A percentile compares a stretch with the other conserved stretches of the same genome.
phyloP scores from a whole-genome alignment of 2,329 filamentous ascomycete species.

The Fusarium clavum region DNA sequence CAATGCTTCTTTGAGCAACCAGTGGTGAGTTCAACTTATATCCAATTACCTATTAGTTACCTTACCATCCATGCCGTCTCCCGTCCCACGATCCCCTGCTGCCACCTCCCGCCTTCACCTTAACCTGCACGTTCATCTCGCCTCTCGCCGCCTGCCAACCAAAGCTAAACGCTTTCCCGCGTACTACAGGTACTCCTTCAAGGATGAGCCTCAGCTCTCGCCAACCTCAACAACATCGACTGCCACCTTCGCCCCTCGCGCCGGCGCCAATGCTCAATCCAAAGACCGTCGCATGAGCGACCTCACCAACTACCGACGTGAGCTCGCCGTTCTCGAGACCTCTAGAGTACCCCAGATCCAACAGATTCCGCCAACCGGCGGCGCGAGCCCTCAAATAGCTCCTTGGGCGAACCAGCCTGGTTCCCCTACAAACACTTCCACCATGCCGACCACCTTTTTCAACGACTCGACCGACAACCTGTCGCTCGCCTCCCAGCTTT shows the following conservation, averaged over 20 bases:
- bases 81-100: conserved; percentile 31
- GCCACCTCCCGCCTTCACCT: conserved; percentile 29
- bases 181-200: conserved; percentile 44
- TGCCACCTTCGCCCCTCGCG: conserved; percentile 57
- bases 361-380: conserved; percentile 61
- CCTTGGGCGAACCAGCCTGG: conserved; percentile 67
- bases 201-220: conserved; percentile 61
- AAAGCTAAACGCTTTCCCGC: conserved; percentile 41
- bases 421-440: conserved; percentile 52
- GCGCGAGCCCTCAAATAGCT: conserved; percentile 64
- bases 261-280: conserved; percentile 56
- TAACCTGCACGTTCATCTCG: conserved; percentile 33
- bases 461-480: conserved; percentile 81
- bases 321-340: conserved; percentile 75
- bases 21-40: conserved; percentile 43
- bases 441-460: conserved; percentile 71
- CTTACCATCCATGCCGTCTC: conserved; percentile 18
- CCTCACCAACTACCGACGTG: conserved; percentile 77
- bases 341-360: conserved; percentile 71
- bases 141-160: conserved; percentile 29
- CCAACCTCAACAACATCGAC: conserved; percentile 61
- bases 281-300: conserved; percentile 69
- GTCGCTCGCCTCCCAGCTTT: conserved; percentile 72
- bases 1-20: conserved; percentile 44
- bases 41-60: not conserved